phyloP scores from a whole-genome alignment of 2,329 filamentous ascomycete genomes.

The Trichoderma breve region DNA sequence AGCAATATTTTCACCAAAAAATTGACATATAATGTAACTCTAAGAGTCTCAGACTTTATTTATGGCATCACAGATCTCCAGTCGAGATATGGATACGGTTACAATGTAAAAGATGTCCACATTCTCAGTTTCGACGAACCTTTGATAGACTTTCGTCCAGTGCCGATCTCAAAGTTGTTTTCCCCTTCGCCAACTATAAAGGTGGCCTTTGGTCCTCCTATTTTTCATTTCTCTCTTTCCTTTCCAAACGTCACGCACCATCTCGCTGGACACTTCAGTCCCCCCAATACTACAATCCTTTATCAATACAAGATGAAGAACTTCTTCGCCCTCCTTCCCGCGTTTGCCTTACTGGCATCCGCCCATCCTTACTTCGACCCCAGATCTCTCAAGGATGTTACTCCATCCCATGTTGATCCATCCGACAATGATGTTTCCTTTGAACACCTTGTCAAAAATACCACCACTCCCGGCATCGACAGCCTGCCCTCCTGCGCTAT shows the following conservation, averaged over 20 bases:
- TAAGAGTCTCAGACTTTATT: neutral
- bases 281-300: neutral
- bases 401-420: too few relatives aligned
- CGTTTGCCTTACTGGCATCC: neutral
- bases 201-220: neutral
- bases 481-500: neutral
- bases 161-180: neutral
- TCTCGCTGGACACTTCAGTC: neutral
- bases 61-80: neutral
- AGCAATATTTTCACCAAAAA: accelerated
- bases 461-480: neutral
- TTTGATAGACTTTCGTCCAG: neutral
- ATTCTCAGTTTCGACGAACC: neutral
- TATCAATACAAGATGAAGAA: neutral
- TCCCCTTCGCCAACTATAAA: neutral
- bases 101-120: neutral
- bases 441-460: neutral
- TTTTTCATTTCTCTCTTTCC: neutral
- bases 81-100: neutral
- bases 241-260: neutral
- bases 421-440: neutral
- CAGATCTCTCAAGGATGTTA: too few relatives aligned
- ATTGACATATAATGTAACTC: neutral
- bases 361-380: too few relatives aligned
- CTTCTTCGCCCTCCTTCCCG: neutral